These are phyloP conservation scores for Lasiodiplodia theobromae DNA, from an alignment of 2,329 filamentous ascomycete genomes.

Conservation along the genomic window DNA sequence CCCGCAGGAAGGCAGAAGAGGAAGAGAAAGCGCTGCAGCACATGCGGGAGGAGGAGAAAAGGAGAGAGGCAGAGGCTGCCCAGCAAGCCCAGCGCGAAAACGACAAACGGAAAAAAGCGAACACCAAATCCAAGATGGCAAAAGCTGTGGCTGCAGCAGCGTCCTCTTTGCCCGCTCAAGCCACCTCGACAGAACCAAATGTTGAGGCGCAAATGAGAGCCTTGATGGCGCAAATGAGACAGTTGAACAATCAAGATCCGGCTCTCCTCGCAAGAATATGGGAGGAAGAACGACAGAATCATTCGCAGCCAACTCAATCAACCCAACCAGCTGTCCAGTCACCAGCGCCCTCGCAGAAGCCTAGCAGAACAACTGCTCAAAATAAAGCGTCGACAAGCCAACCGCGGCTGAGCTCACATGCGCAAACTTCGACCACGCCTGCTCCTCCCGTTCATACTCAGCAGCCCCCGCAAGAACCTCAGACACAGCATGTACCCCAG, in stretches of 20 bases:
- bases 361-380: not conserved
- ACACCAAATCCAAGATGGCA: slow-evolving; percentile 39
- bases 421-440: not conserved
- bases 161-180: not conserved
- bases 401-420: not conserved
- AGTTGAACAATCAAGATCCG: slow-evolving; percentile 63
- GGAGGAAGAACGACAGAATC: slow-evolving; percentile 59
- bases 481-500: not conserved
- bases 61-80: slow-evolving; percentile 32
- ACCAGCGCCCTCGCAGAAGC: not conserved
- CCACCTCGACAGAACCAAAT: slow-evolving; percentile 29
- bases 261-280: slow-evolving; percentile 62
- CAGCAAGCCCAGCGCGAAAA: slow-evolving; percentile 7
- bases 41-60: slow-evolving; percentile 30
- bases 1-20: slow-evolving; percentile 37
- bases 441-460: not conserved
- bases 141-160: slow-evolving; percentile 33
- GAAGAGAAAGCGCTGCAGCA: slow-evolving; percentile 31
- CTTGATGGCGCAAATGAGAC: slow-evolving; percentile 65
- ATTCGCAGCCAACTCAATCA: slow-evolving; percentile 33
- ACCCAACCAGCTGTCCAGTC: not conserved
- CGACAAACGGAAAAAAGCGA: slow-evolving; percentile 32
- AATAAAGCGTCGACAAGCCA: not conserved
- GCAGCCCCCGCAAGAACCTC: not conserved
- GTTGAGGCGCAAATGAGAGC: slow-evolving; percentile 58